phyloP scores from a whole-genome alignment of 805 yeast genomes.

The Candida orba region DNA sequence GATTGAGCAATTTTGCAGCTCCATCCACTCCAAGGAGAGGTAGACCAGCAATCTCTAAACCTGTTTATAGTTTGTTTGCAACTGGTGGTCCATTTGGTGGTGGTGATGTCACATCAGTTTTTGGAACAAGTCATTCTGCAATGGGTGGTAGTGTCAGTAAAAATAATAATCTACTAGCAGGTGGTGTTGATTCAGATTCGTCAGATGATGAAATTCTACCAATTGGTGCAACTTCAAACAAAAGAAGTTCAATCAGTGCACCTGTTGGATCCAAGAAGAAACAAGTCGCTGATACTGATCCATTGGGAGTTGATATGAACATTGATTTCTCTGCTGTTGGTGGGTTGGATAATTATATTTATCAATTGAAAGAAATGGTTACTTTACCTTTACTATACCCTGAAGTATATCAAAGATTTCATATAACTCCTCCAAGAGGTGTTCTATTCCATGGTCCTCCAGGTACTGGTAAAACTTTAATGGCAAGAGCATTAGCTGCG shows the following conservation, averaged over 20 bases:
- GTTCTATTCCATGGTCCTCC: constrained; percentile 98
- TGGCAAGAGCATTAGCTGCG: constrained; percentile 97
- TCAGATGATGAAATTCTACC: constrained; percentile 56
- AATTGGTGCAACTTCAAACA: constrained; percentile 32
- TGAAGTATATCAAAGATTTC: constrained; percentile 82
- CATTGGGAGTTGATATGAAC: constrained; percentile 82
- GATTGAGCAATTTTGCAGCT: constrained; percentile 5
- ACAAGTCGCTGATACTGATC: constrained; percentile 82
- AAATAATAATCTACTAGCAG: constrained; percentile 14
- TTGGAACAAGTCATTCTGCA: constrained; percentile 57
- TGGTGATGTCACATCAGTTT: constrained; percentile 78
- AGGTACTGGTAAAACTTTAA: constrained; percentile 95
- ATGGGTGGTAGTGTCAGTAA: constrained; percentile 10
- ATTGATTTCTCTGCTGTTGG: constrained; percentile 84
- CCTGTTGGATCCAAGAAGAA: constrained; percentile 35
- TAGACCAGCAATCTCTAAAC: constrained; percentile 33
- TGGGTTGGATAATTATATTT: constrained; percentile 84
- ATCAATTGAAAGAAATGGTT: constrained; percentile 94
- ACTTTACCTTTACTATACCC: constrained; percentile 90
- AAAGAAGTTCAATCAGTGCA: constrained; percentile 27
- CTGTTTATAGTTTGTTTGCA: constrained; percentile 70
- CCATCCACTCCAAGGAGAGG: constrained; percentile 29
- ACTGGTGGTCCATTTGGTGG: constrained; percentile 99
- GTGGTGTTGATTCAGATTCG: constrained; percentile 47
- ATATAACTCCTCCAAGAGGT: constrained; percentile 94